phyloP scores from a whole-genome alignment of 371 early-diverging fungal genomes.

The Mucor piriformis region DNA sequence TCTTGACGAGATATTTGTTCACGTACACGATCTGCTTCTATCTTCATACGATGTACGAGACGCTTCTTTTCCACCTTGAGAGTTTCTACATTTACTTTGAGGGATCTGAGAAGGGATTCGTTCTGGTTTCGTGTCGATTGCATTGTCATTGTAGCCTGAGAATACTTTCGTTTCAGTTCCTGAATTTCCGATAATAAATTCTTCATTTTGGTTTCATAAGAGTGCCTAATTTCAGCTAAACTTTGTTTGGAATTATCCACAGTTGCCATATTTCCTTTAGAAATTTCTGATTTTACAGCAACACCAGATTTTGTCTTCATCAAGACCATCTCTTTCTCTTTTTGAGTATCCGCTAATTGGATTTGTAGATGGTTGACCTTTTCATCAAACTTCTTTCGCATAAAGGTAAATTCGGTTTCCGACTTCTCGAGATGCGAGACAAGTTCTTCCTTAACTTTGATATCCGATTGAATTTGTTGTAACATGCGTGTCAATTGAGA shows the following conservation, averaged over 20 bases:
- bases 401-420: slow-evolving; percentile 57
- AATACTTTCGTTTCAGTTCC: slow-evolving; percentile 62
- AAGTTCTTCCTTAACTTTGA: slow-evolving; percentile 67
- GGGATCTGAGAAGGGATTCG: slow-evolving; percentile 53
- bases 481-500: slow-evolving; percentile 53
- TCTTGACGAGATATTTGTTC: slow-evolving; percentile 69
- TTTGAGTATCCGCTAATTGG: slow-evolving; percentile 60
- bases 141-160: slow-evolving; percentile 58
- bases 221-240: slow-evolving; percentile 34
- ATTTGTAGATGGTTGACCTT: slow-evolving; percentile 62
- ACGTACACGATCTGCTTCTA: slow-evolving; percentile 69
- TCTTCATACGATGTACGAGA: slow-evolving; percentile 78
- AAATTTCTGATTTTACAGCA: slow-evolving; percentile 24
- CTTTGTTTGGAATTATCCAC: slow-evolving; percentile 25
- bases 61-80: slow-evolving; percentile 77
- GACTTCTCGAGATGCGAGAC: slow-evolving; percentile 61
- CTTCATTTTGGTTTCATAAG: slow-evolving; percentile 74
- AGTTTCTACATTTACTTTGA: slow-evolving; percentile 62
- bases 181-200: slow-evolving; percentile 69
- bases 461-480: slow-evolving; percentile 73
- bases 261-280: neutral
- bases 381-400: slow-evolving; percentile 76
- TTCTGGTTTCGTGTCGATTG: slow-evolving; percentile 59
- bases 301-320: slow-evolving; percentile 28
- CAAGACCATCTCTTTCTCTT: slow-evolving; percentile 71